A percentile compares a stretch with the other conserved stretches of the same genome.
Evolutionary conservation across 805 yeast species (phyloP).

Genomic region (Diddensiella santjacobensis): DNA sequence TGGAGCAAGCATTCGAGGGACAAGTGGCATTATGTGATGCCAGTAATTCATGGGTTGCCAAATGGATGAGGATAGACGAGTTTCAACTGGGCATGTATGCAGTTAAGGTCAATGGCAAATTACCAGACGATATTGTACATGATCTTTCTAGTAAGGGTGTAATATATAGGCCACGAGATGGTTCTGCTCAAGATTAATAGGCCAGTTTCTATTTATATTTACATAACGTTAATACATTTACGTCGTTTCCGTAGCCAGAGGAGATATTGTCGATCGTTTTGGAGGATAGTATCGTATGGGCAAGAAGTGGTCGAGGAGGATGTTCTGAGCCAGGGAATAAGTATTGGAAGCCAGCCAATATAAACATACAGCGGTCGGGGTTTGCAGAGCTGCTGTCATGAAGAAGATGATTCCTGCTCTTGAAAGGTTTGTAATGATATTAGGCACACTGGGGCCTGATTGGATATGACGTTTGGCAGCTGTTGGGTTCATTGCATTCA

Average conservation of each 20-base stretch:
- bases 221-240: neutral
- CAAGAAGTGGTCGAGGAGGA: conserved; percentile 58
- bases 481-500: conserved; percentile 38
- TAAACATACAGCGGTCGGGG: conserved; percentile 75
- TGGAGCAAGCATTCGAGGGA: conserved; percentile 72
- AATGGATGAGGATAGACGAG: conserved; percentile 89
- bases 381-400: conserved; percentile 81
- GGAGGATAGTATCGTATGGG: conserved; percentile 45
- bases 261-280: neutral
- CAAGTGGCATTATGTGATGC: conserved; percentile 86
- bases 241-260: neutral
- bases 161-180: conserved; percentile 92
- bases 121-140: conserved; percentile 80
- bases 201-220: neutral
- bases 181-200: conserved; percentile 44
- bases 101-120: conserved; percentile 83
- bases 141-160: conserved; percentile 72
- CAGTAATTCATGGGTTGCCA: conserved; percentile 83
- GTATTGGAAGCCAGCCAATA: conserved; percentile 88
- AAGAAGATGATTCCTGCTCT: conserved; percentile 72
- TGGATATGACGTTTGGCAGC: conserved; percentile 21
- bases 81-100: conserved; percentile 88
- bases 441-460: conserved; percentile 28
- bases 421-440: conserved; percentile 56
- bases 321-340: conserved; percentile 73